Evolutionary conservation across 768 basidiomycete genomes (phyloP).

Genomic region (Boletales sp.): DNA sequence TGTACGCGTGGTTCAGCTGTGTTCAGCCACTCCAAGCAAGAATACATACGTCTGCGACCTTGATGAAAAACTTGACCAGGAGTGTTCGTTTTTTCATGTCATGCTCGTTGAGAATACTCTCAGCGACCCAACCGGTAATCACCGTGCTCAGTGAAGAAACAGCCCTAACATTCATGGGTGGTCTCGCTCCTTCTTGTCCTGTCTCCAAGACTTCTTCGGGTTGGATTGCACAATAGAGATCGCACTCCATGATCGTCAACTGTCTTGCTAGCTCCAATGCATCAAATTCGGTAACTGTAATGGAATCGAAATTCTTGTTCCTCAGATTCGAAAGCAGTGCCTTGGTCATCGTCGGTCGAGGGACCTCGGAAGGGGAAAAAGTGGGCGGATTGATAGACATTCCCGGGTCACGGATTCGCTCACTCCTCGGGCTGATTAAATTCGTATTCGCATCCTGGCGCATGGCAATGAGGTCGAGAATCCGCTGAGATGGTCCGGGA

Average conservation of each 20-base stretch:
- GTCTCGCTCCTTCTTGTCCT: slow-evolving; percentile 64
- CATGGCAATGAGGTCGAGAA: slow-evolving; percentile 61
- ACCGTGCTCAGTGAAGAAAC: slow-evolving; percentile 87
- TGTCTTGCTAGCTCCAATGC: slow-evolving; percentile 89
- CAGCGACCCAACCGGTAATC: slow-evolving; percentile 95
- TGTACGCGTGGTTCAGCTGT: slow-evolving; percentile 31
- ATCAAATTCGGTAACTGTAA: slow-evolving; percentile 88
- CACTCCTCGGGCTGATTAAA: slow-evolving; percentile 54
- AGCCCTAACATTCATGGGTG: slow-evolving; percentile 71
- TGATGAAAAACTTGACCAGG: slow-evolving; percentile 90
- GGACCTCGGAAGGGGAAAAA: slow-evolving; percentile 59
- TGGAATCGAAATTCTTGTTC: slow-evolving; percentile 56
- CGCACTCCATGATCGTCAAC: slow-evolving; percentile 90
- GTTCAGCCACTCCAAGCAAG: slow-evolving; percentile 1
- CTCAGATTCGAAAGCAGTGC: slow-evolving; percentile 64
- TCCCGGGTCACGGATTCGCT: slow-evolving; percentile 69
- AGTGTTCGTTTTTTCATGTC: slow-evolving; percentile 81
- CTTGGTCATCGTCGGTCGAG: slow-evolving; percentile 85
- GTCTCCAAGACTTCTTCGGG: slow-evolving; percentile 88
- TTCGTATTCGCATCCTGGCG: slow-evolving; percentile 48
- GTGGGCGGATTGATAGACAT: slow-evolving; percentile 67
- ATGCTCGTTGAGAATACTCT: slow-evolving; percentile 86
- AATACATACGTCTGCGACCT: slow-evolving; percentile 77
- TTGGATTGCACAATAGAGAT: slow-evolving; percentile 79
- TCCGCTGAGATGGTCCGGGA: slow-evolving; percentile 66